phyloP scores from a whole-genome alignment of 192 early-diverging fungal species.

The Backusella westeae region DNA sequence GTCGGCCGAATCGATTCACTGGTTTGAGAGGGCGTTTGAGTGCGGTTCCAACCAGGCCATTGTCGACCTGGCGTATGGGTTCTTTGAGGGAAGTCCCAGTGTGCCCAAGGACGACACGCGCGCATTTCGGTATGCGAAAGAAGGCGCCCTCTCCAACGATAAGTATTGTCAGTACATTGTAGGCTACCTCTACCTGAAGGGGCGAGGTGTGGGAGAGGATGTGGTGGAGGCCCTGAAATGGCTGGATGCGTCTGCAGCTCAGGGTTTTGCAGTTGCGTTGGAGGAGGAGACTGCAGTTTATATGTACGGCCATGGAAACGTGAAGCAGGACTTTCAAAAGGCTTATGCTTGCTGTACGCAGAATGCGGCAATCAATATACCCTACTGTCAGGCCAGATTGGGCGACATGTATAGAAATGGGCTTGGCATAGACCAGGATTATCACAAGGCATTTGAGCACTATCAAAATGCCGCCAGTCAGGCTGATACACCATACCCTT shows the following conservation, averaged over 20 bases:
- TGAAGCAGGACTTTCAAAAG: slow-evolving; percentile 22
- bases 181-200: slow-evolving; percentile 30
- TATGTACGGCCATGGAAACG: slow-evolving; percentile 16
- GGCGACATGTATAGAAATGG: slow-evolving; percentile 42
- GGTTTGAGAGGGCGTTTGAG: slow-evolving; percentile 28
- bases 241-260: slow-evolving; percentile 14
- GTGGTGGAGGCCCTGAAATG: slow-evolving; percentile 22
- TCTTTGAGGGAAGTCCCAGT: slow-evolving; percentile 15
- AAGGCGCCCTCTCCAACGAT: slow-evolving; percentile 24
- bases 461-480: slow-evolving; percentile 36
- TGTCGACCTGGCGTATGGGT: slow-evolving; percentile 32
- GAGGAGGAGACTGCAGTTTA: slow-evolving; percentile 29
- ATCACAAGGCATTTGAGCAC: slow-evolving; percentile 29
- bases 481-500: slow-evolving; percentile 18
- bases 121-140: slow-evolving; percentile 27
- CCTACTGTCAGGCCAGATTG: slow-evolving; percentile 23
- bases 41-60: slow-evolving; percentile 24
- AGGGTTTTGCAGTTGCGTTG: slow-evolving; percentile 26
- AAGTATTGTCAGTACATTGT: slow-evolving; percentile 35
- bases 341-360: slow-evolving; percentile 19
- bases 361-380: not conserved
- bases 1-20: slow-evolving; percentile 7
- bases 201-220: slow-evolving; percentile 11
- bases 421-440: slow-evolving; percentile 30
- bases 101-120: slow-evolving; percentile 18